Percentiles rank a stretch among this genome's conserved stretches.
Evolutionary conservation across 768 basidiomycete genomes (phyloP).

Genomic region (Russula ochroleuca): DNA sequence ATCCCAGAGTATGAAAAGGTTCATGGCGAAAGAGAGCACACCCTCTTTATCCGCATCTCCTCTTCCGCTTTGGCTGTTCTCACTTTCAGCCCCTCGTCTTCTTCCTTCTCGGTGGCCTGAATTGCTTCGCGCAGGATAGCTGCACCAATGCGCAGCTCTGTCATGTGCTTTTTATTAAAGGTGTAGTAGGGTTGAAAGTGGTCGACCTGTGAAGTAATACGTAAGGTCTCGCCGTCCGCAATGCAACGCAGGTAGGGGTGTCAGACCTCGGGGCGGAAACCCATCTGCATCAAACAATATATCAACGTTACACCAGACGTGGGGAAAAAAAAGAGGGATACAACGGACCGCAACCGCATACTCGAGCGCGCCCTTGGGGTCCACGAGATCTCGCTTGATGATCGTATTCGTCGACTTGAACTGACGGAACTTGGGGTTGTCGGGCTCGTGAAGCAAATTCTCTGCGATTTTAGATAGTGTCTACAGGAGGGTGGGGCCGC

Average conservation of each 20-base stretch:
- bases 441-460: constrained; percentile 68
- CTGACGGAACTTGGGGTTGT: constrained; percentile 63
- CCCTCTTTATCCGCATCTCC: constrained; percentile 54
- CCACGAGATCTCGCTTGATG: constrained; percentile 63
- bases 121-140: constrained; percentile 62
- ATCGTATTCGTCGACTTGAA: constrained; percentile 73
- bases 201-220: constrained; percentile 45
- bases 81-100: constrained; percentile 45
- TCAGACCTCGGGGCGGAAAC: constrained; percentile 60
- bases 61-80: constrained; percentile 57
- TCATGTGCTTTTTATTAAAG: constrained; percentile 50
- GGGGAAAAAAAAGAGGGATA: constrained; percentile 30
- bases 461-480: constrained; percentile 64
- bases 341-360: constrained; percentile 70
- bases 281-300: constrained; percentile 13
- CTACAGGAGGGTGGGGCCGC: constrained; percentile 37
- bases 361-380: constrained; percentile 70
- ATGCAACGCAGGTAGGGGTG: too few relatives aligned
- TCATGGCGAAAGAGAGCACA: constrained; percentile 28
- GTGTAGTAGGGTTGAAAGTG: constrained; percentile 71
- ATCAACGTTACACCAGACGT: constrained; percentile 35
- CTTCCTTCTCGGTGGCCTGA: constrained; percentile 47
- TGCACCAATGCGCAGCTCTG: constrained; percentile 58
- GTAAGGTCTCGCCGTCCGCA: neutral
- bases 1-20: neutral